Evolutionary conservation across 2,329 filamentous ascomycete species (phyloP).

Genomic region (Cladosporium sp.): DNA sequence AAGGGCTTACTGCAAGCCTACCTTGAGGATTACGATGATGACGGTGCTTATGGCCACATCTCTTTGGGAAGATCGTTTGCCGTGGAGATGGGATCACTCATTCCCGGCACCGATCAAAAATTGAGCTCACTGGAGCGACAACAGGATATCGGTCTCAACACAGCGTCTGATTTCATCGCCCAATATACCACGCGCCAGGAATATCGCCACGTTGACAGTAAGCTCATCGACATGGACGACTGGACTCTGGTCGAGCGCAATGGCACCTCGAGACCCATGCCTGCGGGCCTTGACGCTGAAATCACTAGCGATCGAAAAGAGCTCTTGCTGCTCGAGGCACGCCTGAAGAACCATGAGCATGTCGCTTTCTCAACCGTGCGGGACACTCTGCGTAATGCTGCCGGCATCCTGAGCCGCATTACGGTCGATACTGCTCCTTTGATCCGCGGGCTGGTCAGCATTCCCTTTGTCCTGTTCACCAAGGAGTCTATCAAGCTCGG

Average conservation of each 20-base stretch:
- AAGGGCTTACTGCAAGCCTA: slow-evolving; percentile 96
- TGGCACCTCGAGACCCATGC: slow-evolving; percentile 16
- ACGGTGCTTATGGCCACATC: slow-evolving; percentile 85
- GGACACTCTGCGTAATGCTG: slow-evolving; percentile 77
- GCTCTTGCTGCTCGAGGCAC: slow-evolving; percentile 68
- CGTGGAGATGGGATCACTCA: slow-evolving; percentile 81
- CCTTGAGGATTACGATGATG: slow-evolving; percentile 89
- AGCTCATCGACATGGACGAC: slow-evolving; percentile 18
- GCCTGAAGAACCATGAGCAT: slow-evolving; percentile 63
- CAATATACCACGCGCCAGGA: slow-evolving; percentile 97
- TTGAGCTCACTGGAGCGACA: slow-evolving; percentile 75
- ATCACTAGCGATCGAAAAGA: slow-evolving; percentile 44
- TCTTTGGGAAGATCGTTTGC: slow-evolving; percentile 93
- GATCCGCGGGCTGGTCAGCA: slow-evolving; percentile 81
- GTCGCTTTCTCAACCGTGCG: slow-evolving; percentile 72
- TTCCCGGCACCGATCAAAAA: slow-evolving; percentile 82
- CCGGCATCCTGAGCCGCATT: slow-evolving; percentile 77
- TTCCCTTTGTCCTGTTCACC: slow-evolving; percentile 89
- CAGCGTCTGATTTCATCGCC: slow-evolving; percentile 91
- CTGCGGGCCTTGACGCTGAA: not conserved
- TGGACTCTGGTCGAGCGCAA: slow-evolving; percentile 30
- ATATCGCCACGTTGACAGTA: slow-evolving; percentile 79
- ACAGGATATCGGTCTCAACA: slow-evolving; percentile 74
- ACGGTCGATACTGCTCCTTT: slow-evolving; percentile 68
- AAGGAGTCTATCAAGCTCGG: slow-evolving; percentile 95